Evolutionary conservation across 176 grass and related monocot species (phyloP), one percentile per base, ranked within the genome.

Genomic region (Oryza glaberrima): DNA sequence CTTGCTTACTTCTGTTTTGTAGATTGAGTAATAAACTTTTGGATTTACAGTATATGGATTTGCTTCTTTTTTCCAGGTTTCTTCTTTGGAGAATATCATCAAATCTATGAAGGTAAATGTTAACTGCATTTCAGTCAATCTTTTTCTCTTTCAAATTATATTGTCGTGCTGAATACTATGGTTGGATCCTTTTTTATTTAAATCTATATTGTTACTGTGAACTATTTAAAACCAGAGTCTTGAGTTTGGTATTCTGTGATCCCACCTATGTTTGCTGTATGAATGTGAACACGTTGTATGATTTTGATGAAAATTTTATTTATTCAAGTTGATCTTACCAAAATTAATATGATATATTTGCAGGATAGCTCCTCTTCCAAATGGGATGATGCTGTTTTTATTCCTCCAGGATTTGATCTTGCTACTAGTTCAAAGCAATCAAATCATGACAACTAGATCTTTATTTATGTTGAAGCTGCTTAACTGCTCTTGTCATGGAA

Each of bases 401-500:
- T 98, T 83, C 95, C 95, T 78, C 95, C 95, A 43, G 95, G 96
- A 73, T 95, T 98, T 68, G 85, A 95, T 61, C 36, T 94, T 9
- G 79, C 92, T 71, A 86, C 78, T 20, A 78, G 79, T 11, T 54
- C 84, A 19, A 82, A 72, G 47, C 20, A 58, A 47, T 78, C 69
- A 22, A 58, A 65, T 0, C 19, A 26, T 46, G 68, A 82, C 35
- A 67, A 82, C 15, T 90, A 90, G 73, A 58, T 86, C 14, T 35
- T 77, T 67, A 1, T 73, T 25, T 90, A 72, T 32, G 11, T 38
- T 35, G 19, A 67, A 69, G 46, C 9, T 78, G 16, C 17, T 52
- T 65, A 52, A 60, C 23, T 68, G 67, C 14, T 61, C 13, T 90
- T 60, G 64, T 46, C 60, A 45, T 25, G 67, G 51, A 67, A 66